Conservation (phyloP, 441 rosid species). For the Biscutella laevigata region DNA sequence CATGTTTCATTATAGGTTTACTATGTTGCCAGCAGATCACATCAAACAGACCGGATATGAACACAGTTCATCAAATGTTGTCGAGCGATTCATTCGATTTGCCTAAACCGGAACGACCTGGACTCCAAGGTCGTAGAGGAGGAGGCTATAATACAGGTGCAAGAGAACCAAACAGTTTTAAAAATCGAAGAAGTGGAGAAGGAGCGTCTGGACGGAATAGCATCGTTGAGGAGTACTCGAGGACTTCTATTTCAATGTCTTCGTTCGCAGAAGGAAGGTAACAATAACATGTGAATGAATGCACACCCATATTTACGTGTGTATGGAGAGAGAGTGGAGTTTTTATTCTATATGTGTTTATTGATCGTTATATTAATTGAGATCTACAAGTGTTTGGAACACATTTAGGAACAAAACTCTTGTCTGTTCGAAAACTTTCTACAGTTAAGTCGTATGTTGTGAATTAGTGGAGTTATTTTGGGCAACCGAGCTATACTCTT, state of each 20-base stretch:
- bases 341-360: neutral
- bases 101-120: conserved; percentile 69
- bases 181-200: conserved; percentile 21
- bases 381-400: neutral
- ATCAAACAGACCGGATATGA: conserved; percentile 71
- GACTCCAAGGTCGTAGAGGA: conserved; percentile 51
- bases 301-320: conserved; percentile 7
- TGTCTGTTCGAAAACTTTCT: too few species aligned
- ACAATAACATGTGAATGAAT: neutral
- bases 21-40: conserved; percentile 67
- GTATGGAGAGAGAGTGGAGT: neutral
- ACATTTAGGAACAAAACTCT: too few species aligned
- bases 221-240: conserved; percentile 57
- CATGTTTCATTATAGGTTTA: conserved; percentile 70
- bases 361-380: neutral
- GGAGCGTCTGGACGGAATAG: conserved; percentile 37
- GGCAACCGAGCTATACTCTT: too few species aligned
- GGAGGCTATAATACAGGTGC: conserved; percentile 37
- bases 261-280: conserved; percentile 76
- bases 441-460: too few species aligned
- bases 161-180: conserved; percentile 26
- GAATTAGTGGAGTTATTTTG: too few species aligned
- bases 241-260: conserved; percentile 71
- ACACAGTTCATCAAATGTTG: conserved; percentile 60
- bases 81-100: conserved; percentile 63